These are phyloP conservation scores for Iris macrosiphon DNA, from an alignment of 106 monocot species.

Conservation along the genomic window DNA sequence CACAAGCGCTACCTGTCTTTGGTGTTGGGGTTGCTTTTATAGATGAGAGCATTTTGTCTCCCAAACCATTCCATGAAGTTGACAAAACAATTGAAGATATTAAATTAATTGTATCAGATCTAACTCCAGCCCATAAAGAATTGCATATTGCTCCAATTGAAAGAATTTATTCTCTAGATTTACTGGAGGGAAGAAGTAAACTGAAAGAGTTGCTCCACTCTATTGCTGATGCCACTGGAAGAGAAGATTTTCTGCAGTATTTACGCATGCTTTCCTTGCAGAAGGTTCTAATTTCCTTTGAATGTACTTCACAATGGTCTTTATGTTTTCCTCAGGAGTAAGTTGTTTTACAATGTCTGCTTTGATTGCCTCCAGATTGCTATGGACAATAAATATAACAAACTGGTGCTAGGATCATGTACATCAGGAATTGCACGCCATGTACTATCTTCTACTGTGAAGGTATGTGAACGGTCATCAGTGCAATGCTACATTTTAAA, in stretches of 20 bases:
- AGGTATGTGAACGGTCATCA: constrained; percentile 39
- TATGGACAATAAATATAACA: constrained; percentile 65
- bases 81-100: constrained; percentile 48
- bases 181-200: constrained; percentile 22
- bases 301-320: too few species aligned
- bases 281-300: constrained; percentile 40
- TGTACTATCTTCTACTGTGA: constrained; percentile 80
- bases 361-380: constrained; percentile 64
- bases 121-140: constrained; percentile 48
- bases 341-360: not conserved
- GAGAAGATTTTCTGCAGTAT: constrained; percentile 71
- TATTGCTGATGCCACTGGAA: constrained; percentile 74
- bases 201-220: constrained; percentile 35
- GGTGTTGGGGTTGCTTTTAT: constrained; percentile 82
- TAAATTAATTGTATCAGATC: constrained; percentile 37
- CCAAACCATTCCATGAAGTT: constrained; percentile 13
- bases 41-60: constrained; percentile 48
- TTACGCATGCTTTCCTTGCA: constrained; percentile 71
- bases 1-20: constrained; percentile 81
- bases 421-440: constrained; percentile 70
- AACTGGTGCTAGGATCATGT: constrained; percentile 80
- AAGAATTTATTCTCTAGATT: constrained; percentile 25
- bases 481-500: not conserved
- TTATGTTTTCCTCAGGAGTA: not conserved
- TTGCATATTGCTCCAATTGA: constrained; percentile 64